Conservation (phyloP, 139 green algal species). For the Nannochloris sp. region DNA sequence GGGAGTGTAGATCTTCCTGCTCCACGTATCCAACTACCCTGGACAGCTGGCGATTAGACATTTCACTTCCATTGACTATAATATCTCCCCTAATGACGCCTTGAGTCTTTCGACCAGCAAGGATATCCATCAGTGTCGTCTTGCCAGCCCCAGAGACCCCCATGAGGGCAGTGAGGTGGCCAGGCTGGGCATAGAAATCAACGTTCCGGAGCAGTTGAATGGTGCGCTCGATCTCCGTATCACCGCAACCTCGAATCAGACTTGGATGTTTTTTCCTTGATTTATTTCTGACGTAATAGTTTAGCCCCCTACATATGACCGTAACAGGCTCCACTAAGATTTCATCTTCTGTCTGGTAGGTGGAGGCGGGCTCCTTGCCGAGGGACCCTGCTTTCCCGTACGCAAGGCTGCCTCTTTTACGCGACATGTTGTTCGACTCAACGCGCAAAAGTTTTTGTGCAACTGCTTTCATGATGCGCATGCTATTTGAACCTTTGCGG, state of each 20-base stretch:
- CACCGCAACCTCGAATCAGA: constrained; percentile 13
- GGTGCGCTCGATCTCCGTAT: constrained; percentile 31
- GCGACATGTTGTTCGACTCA: too few species aligned
- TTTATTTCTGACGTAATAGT: constrained; percentile 53
- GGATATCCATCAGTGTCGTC: background rate
- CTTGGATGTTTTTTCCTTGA: constrained; percentile 16
- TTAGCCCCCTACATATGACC: constrained; percentile 48
- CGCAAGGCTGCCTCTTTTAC: too few species aligned
- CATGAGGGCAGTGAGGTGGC: background rate
- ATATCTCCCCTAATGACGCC: background rate
- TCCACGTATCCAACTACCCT: background rate
- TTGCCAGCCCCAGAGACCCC: background rate
- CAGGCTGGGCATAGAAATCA: constrained; percentile 17
- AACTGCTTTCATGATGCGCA: too few species aligned
- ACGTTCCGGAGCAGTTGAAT: constrained; percentile 47
- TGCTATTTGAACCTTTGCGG: too few species aligned
- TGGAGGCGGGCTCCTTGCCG: background rate
- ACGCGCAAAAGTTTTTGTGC: too few species aligned
- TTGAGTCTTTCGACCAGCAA: background rate
- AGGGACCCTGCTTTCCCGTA: too few species aligned
- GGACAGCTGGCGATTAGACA: background rate
- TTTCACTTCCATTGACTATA: background rate
- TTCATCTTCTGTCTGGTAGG: background rate
- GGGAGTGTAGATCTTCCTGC: background rate
- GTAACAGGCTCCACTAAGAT: constrained; percentile 25